phyloP scores from a whole-genome alignment of 2,329 filamentous ascomycete genomes.

The Ophiocordyceps australis region DNA sequence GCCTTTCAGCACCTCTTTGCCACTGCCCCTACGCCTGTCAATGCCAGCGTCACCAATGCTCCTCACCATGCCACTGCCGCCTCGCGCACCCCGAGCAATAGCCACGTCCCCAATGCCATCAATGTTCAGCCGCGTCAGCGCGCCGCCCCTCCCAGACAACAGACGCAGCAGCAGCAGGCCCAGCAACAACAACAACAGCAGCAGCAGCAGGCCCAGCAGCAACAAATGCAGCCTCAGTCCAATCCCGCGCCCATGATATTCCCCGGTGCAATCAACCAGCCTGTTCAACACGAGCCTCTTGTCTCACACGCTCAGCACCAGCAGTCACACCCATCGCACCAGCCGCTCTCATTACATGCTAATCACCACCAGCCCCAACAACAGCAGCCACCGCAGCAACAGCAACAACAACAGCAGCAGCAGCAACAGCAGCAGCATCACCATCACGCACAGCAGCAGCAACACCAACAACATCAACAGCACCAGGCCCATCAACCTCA shows the following conservation, averaged over 20 bases:
- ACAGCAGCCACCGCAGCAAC: conserved; percentile 12
- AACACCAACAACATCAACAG: conserved; percentile 12
- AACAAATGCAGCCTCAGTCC: conserved; percentile 23
- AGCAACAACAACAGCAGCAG: conserved; percentile 13
- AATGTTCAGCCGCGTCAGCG: conserved; percentile 25
- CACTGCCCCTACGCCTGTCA: conserved; percentile 23
- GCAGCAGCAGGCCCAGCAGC: too few species aligned
- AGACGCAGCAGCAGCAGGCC: too few species aligned
- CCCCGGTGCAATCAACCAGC: conserved; percentile 18
- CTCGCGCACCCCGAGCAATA: conserved; percentile 22
- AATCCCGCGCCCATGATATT: conserved; percentile 18
- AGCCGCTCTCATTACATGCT: conserved; percentile 5
- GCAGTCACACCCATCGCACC: conserved; percentile 13
- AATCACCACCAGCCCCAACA: conserved; percentile 16
- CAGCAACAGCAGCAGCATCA: conserved; percentile 11
- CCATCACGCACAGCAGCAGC: conserved; percentile 10
- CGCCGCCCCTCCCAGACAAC: conserved; percentile 21
- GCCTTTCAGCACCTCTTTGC: conserved; percentile 35
- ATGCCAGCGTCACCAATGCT: conserved; percentile 28
- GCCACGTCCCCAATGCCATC: conserved; percentile 28
- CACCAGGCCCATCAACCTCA: conserved; percentile 10
- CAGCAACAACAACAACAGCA: too few species aligned
- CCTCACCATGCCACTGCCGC: conserved; percentile 19
- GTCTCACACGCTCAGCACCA: conserved; percentile 22
- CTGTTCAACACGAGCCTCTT: conserved; percentile 22